A percentile compares a stretch with the other conserved stretches of the same genome.
Conservation (phyloP, 2,329 filamentous ascomycete species). For the Rutstroemia sp. region DNA sequence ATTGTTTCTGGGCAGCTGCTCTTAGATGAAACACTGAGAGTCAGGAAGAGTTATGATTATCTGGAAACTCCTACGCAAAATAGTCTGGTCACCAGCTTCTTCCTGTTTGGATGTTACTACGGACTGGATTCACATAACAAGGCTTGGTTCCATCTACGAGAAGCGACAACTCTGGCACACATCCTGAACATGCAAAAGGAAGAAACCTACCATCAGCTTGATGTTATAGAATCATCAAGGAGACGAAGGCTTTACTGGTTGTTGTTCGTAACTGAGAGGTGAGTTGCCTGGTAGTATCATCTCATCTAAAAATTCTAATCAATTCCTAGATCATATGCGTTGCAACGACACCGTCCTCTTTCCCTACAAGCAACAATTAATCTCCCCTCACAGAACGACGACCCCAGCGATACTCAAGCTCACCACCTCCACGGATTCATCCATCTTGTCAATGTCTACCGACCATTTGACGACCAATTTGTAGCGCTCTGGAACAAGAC, state of each 20-base stretch:
- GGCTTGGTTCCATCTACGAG: conserved; percentile 73
- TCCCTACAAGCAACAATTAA: conserved; percentile 63
- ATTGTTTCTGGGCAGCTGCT: conserved; percentile 59
- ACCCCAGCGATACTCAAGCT: conserved; percentile 47
- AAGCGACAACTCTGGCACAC: conserved; percentile 64
- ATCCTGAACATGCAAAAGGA: conserved; percentile 55
- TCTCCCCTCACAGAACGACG: conserved; percentile 54
- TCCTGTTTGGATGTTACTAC: conserved; percentile 67
- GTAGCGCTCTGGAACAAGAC: conserved; percentile 61
- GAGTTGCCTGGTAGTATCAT: conserved; percentile 14
- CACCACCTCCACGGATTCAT: conserved; percentile 50
- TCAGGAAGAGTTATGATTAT: conserved; percentile 56
- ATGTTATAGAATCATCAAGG: conserved; percentile 52
- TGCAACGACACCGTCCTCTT: conserved; percentile 62
- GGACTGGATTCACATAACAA: conserved; percentile 66
- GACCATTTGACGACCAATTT: conserved; percentile 58
- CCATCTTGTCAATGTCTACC: conserved; percentile 55
- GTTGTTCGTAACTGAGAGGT: conserved; percentile 65
- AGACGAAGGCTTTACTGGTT: conserved; percentile 66
- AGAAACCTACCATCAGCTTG: conserved; percentile 52
- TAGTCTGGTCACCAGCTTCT: conserved; percentile 66
- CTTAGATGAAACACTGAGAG: conserved; percentile 59
- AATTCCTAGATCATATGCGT: conserved; percentile 52
- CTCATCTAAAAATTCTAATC: conserved; percentile 10
- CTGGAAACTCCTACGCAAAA: conserved; percentile 48